A percentile compares a stretch with the other conserved stretches of the same genome.
These are phyloP conservation scores for Dovyalis caffra DNA, from an alignment of 345 rosid genomes.

Conservation along the genomic window DNA sequence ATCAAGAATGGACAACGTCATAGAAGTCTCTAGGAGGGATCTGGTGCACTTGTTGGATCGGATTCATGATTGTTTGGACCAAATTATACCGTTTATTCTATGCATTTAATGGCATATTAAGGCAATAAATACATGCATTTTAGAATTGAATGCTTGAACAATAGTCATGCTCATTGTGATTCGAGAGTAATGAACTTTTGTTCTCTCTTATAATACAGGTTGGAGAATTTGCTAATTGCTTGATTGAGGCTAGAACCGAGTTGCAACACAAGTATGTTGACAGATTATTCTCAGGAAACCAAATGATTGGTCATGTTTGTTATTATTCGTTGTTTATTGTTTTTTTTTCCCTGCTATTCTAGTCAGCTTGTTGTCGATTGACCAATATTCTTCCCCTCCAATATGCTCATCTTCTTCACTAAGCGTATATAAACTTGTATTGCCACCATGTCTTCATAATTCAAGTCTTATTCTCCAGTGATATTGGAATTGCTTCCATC, in stretches of 20 bases:
- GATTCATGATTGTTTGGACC: background rate
- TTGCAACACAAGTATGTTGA: conserved; percentile 75
- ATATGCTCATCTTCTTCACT: background rate
- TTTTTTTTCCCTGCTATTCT: background rate
- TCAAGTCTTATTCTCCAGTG: too few species aligned
- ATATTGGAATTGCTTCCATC: too few species aligned
- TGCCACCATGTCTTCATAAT: background rate
- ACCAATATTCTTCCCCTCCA: background rate
- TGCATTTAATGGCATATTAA: background rate
- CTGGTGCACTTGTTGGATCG: background rate
- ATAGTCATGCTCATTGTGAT: too few species aligned
- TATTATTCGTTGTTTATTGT: background rate
- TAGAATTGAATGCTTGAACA: background rate
- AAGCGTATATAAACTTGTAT: background rate
- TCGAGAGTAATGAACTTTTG: background rate
- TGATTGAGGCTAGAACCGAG: conserved; percentile 74
- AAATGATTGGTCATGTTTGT: background rate
- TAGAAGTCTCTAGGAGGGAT: background rate
- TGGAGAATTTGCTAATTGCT: conserved; percentile 78
- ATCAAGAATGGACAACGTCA: too few species aligned
- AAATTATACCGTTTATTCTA: background rate
- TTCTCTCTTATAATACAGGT: conserved; percentile 47
- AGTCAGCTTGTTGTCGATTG: background rate
- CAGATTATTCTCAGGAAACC: conserved; percentile 1
- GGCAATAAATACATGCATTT: background rate